These are phyloP conservation scores for Phytophthora brassicae DNA, from an alignment of 352 stramenopile species.

Conservation along the genomic window DNA sequence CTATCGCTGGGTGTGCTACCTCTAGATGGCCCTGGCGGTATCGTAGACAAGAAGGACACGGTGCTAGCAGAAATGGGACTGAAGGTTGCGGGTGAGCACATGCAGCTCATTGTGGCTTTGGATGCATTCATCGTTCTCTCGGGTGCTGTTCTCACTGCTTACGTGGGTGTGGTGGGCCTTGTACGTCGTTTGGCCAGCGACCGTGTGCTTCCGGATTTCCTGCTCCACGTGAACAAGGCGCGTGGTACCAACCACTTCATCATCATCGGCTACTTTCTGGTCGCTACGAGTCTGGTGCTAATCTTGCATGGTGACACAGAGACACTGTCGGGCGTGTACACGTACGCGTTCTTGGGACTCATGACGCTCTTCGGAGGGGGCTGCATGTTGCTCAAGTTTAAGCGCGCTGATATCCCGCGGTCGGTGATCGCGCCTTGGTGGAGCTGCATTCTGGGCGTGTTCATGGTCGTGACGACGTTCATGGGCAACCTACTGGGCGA, in stretches of 20 bases:
- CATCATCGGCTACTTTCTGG: slow-evolving; percentile 90
- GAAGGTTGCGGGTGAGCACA: slow-evolving; percentile 69
- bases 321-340: slow-evolving; percentile 94
- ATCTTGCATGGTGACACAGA: slow-evolving; percentile 91
- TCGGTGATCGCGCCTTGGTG: slow-evolving; percentile 88
- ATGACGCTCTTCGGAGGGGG: slow-evolving; percentile 94
- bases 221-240: slow-evolving; percentile 80
- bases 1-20: slow-evolving; percentile 90
- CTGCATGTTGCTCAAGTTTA: slow-evolving; percentile 96
- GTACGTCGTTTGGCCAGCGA: slow-evolving; percentile 92
- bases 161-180: slow-evolving; percentile 92
- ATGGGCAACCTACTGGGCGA: slow-evolving; percentile 86
- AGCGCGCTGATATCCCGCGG: slow-evolving; percentile 88
- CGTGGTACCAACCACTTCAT: slow-evolving; percentile 92
- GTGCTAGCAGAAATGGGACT: slow-evolving; percentile 92
- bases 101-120: slow-evolving; percentile 80
- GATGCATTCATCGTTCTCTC: slow-evolving; percentile 95
- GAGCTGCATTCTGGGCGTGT: slow-evolving; percentile 79
- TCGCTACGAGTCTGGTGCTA: slow-evolving; percentile 87
- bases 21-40: slow-evolving; percentile 68
- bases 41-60: slow-evolving; percentile 85
- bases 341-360: slow-evolving; percentile 93
- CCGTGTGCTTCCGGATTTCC: slow-evolving; percentile 78
- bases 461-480: slow-evolving; percentile 83
- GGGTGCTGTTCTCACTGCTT: slow-evolving; percentile 92